These are phyloP conservation scores for Tillandsia leiboldiana DNA, from an alignment of 176 grass and related monocot species.

Conservation along the genomic window DNA sequence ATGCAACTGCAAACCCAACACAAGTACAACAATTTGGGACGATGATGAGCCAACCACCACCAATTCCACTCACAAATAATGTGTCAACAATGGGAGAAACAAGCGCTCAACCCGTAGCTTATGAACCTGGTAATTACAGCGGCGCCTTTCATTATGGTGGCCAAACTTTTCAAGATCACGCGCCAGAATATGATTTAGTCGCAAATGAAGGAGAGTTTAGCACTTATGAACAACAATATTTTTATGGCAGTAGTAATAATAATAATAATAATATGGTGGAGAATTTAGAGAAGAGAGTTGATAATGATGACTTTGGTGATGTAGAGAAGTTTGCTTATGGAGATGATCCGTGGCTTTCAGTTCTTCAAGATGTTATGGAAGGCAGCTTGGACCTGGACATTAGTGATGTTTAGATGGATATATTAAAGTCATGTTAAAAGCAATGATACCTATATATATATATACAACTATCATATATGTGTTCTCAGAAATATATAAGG, in stretches of 20 bases:
- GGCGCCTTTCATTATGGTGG: too few species aligned
- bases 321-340: conserved; percentile 2
- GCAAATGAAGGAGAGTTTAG: too few species aligned
- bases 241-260: too few species aligned
- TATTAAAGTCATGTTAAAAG: not conserved
- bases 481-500: too few species aligned
- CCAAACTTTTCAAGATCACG: too few species aligned
- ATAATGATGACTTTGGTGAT: not conserved
- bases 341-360: not conserved
- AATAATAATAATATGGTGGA: not conserved
- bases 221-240: not conserved
- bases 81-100: too few species aligned
- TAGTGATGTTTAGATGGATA: not conserved
- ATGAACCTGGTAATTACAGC: too few species aligned
- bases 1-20: not conserved
- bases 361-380: not conserved
- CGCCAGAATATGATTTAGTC: too few species aligned
- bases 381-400: not conserved
- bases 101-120: too few species aligned
- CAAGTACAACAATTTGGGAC: not conserved
- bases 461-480: too few species aligned
- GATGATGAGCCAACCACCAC: not conserved
- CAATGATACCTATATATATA: too few species aligned
- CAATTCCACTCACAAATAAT: not conserved
- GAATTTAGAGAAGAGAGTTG: not conserved